Conservation (phyloP, 2,329 filamentous ascomycete genomes). For the Scedosporium minutisporum region DNA sequence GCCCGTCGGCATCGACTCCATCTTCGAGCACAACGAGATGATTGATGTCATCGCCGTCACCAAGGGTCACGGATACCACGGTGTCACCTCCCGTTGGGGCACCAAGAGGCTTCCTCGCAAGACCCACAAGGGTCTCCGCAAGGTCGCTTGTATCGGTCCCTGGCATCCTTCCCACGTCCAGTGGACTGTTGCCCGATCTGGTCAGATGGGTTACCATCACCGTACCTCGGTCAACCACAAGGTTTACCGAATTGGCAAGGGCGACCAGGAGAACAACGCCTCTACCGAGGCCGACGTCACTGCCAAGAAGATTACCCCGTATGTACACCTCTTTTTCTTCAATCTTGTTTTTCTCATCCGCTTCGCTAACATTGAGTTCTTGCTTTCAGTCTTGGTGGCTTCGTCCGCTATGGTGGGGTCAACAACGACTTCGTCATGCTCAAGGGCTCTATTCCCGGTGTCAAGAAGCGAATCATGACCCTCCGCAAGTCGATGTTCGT, state of each 20-base stretch:
- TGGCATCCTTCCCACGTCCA: slow-evolving; percentile 99
- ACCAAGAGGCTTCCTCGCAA: slow-evolving; percentile 99
- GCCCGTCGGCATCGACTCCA: slow-evolving; percentile 80
- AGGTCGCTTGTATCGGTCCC: slow-evolving; percentile 99
- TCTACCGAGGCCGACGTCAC: slow-evolving; percentile 92
- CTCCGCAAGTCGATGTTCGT: slow-evolving; percentile 98
- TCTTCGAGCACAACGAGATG: slow-evolving; percentile 99
- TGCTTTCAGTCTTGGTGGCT: slow-evolving; percentile 75
- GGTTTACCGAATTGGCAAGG: slow-evolving; percentile 97
- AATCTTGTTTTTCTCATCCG: background rate
- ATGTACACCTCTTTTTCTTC: slow-evolving; percentile 40
- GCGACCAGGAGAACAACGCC: slow-evolving; percentile 79
- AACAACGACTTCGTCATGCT: slow-evolving; percentile 98
- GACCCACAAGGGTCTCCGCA: slow-evolving; percentile 99
- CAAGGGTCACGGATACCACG: slow-evolving; percentile 98
- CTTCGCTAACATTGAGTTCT: slow-evolving; percentile 21
- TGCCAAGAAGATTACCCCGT: slow-evolving; percentile 99
- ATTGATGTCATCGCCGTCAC: slow-evolving; percentile 98
- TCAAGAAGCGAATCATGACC: slow-evolving; percentile 99
- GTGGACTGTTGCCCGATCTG: slow-evolving; percentile 99
- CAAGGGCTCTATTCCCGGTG: slow-evolving; percentile 95
- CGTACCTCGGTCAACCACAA: slow-evolving; percentile 99
- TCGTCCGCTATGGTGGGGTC: slow-evolving; percentile 98
- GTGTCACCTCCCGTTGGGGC: slow-evolving; percentile 96
- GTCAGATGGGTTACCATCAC: slow-evolving; percentile 99